A percentile compares a stretch with the other conserved stretches of the same genome.
Conservation (phyloP, 495 filamentous ascomycete genomes). For the Xylaria bambusicola region DNA sequence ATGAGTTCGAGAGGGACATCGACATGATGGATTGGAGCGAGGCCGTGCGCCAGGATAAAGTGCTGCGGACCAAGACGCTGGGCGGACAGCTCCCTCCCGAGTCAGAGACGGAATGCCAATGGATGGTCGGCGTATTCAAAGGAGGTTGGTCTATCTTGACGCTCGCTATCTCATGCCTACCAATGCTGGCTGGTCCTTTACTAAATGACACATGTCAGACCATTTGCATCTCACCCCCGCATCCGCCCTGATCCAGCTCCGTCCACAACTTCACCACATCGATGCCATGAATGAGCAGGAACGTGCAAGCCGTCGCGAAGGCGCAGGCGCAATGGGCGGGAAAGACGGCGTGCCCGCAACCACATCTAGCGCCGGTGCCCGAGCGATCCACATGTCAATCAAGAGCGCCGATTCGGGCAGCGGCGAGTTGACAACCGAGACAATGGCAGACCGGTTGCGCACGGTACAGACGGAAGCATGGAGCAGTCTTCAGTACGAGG, state of each 20-base stretch:
- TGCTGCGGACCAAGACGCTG: slow-evolving; percentile 46
- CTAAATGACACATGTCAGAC: slow-evolving; percentile 30
- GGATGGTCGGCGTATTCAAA: slow-evolving; percentile 54
- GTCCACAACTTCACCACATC: slow-evolving; percentile 50
- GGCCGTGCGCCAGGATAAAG: slow-evolving; percentile 46
- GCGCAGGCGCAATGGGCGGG: slow-evolving; percentile 13
- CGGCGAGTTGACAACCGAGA: slow-evolving; percentile 44
- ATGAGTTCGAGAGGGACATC: slow-evolving; percentile 31
- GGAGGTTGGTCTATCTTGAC: slow-evolving; percentile 36
- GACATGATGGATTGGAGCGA: slow-evolving; percentile 46
- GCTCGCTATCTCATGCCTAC: background rate
- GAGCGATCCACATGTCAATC: slow-evolving; percentile 56
- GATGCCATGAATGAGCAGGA: slow-evolving; percentile 49
- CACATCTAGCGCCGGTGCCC: slow-evolving; percentile 20
- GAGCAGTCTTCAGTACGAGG: slow-evolving; percentile 43
- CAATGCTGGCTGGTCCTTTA: no score
- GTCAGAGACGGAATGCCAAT: slow-evolving; percentile 37
- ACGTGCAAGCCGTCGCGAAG: slow-evolving; percentile 37
- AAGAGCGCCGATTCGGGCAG: slow-evolving; percentile 45
- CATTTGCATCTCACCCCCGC: slow-evolving; percentile 52
- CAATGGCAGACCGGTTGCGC: slow-evolving; percentile 49
- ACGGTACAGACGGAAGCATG: slow-evolving; percentile 48
- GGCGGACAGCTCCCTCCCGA: slow-evolving; percentile 42
- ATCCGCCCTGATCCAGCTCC: slow-evolving; percentile 46
- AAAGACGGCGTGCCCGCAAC: slow-evolving; percentile 14